Evolutionary conservation across 2,329 filamentous ascomycete species (phyloP), one percentile per base, ranked within the genome.

Genomic region (Colletotrichum lupini): DNA sequence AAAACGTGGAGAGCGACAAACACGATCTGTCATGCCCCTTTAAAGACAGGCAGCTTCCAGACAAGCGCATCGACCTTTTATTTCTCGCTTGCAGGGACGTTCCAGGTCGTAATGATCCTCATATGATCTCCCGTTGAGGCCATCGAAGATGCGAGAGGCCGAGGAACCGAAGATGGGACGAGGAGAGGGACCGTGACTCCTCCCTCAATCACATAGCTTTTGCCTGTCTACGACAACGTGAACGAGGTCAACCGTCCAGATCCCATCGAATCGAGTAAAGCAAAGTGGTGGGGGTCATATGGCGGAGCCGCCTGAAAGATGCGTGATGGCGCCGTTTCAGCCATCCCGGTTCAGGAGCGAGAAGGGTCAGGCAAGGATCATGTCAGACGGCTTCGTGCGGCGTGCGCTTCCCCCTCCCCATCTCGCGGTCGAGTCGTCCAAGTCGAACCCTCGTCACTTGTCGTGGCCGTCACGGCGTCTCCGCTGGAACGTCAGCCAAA

Each of bases 271-370:
- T 19, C n/a, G 14, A 30, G 32, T 19, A 65, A 16, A 42, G 26
- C 28, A 32, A 42, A 24, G 35, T 32, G 62, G 68, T 67, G 69
- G 49, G 64, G 57, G 4, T n/a, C 6, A 22, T n/a, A 63, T 26
- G 53, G 59, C 66, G 59, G 66, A 72, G 70, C 70, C 70, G 70
- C 70, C 70, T 69, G 66, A 65, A 64, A 69, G 59, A 69, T 72
- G 70, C 66, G 66, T 72, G 70, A 24, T 69, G 66, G 59, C 42
- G 60, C 66, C 66, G 70, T 73, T 73, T 73, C 70, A 73, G 66
- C 55, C n/a, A 72, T 12, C 70, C 70, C 55, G 28, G 66, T 63
- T 46, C 56, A 61, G 66, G 60, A 69, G 66, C 53, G 32, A n/a
- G 14, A 58, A 52, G 35, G 59, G n/a, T 8, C 19, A 12, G 12